Conservation (phyloP, 352 stramenopile species). For the Blastocystis sp. region DNA sequence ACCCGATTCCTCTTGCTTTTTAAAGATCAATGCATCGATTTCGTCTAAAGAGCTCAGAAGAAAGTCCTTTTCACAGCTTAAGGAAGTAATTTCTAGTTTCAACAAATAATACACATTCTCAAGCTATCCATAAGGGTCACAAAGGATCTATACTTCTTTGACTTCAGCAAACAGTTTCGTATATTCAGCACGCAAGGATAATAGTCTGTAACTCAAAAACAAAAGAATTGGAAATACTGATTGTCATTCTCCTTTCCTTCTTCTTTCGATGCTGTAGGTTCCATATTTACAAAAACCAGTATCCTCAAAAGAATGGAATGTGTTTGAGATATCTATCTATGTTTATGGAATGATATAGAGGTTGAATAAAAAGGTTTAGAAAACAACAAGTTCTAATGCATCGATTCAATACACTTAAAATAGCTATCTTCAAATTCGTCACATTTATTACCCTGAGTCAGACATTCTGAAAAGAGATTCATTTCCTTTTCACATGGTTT, state of each 20-base stretch:
- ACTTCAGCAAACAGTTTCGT: constrained; percentile 10
- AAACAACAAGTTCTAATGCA: background rate
- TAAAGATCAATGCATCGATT: constrained; percentile 42
- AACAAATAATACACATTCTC: constrained; percentile 32
- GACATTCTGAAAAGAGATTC: constrained; percentile 30
- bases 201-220: background rate
- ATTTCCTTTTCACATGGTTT: constrained; percentile 37
- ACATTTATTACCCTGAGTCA: constrained; percentile 12
- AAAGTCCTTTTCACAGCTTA: constrained; percentile 55
- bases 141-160: background rate
- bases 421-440: constrained; percentile 13
- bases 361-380: background rate
- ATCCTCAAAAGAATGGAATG: background rate
- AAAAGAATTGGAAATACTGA: background rate
- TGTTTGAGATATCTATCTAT: background rate
- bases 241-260: background rate
- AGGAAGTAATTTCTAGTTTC: constrained; percentile 21
- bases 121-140: background rate
- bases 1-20: background rate
- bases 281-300: background rate
- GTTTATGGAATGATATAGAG: background rate
- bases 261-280: background rate
- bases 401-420: constrained; percentile 34
- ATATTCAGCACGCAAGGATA: constrained; percentile 47
- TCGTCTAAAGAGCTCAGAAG: constrained; percentile 16